Evolutionary conservation across 768 basidiomycete genomes (phyloP), one percentile per base, ranked within the genome.

Genomic region (Trametes sanguinea): DNA sequence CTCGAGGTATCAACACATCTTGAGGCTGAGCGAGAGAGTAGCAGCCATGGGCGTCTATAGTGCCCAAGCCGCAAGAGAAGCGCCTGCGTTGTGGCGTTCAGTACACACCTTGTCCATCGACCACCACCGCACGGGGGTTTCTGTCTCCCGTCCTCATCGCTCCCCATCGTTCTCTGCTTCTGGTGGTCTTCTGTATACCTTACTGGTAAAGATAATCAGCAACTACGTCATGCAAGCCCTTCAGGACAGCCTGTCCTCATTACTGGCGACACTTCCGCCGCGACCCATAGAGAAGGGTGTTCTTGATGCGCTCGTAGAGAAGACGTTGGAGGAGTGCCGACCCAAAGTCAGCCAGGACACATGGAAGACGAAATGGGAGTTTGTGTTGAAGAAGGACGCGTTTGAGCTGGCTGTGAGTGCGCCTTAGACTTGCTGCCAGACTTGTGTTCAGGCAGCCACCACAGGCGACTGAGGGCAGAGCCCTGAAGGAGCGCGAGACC

Each of bases 331-430:
- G 33, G 77, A 81, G 22, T 75, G 81, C 1, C 76, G 75, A 39
- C 67, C 68, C 42, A 78, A 77, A 52, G 59, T 59, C 37, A 81
- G 81, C 6, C 69, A 77, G 3, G 91, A 92, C 52, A 87, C 83
- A 61, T 76, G 82, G 61, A 88, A 85, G 72, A 84, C 81, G 48
- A 84, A 85, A 67, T 93, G 92, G 91, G 92, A 93, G 69, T 83
- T 83, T 65, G 74, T 86, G 42, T 75, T 92, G 37, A 84, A 83
- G 76, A 84, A 84, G 64, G 89, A 90, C 68, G 80, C 92, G 47
- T 89, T 90, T 69, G 76, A 76, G 50, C 78, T 90, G 63, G 89
- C 90, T 53, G 92, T 92, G 67, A 68, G 85, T 83, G 33, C 46
- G 42, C 16, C 14, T 13, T 4, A 10, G 14, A 40, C 33, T 53